Conservation (phyloP, 768 basidiomycete species). For the Holtermannia corniformis region DNA sequence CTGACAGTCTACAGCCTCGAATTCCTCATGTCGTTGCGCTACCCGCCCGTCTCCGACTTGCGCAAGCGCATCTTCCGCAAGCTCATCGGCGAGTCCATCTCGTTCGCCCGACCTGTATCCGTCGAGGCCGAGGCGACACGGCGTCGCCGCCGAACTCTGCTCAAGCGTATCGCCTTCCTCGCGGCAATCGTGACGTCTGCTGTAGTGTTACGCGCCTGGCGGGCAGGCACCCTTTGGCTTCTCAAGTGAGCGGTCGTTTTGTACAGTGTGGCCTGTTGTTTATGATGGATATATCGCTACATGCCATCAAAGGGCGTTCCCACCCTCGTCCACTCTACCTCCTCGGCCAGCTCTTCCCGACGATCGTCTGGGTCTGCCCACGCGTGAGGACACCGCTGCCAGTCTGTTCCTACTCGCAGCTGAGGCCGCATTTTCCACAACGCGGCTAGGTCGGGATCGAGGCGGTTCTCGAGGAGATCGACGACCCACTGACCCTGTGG, state of each 20-base stretch:
- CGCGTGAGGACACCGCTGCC: background rate
- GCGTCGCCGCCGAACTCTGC: background rate
- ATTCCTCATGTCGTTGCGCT: slow-evolving; percentile 30
- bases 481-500: background rate
- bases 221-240: too few relatives aligned
- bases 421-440: background rate
- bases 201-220: background rate
- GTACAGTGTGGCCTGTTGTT: too few relatives aligned
- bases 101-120: slow-evolving; percentile 12
- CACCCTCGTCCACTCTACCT: background rate
- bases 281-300: too few relatives aligned
- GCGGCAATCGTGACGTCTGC: background rate
- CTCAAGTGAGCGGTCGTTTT: too few relatives aligned
- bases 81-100: slow-evolving; percentile 4
- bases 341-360: background rate
- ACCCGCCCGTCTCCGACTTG: slow-evolving; percentile 22
- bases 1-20: slow-evolving; percentile 22
- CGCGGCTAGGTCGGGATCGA: background rate
- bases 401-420: background rate
- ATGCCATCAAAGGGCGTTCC: background rate
- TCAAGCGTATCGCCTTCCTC: background rate
- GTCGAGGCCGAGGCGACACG: slow-evolving; percentile 14
- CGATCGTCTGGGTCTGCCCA: background rate
- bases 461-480: background rate
- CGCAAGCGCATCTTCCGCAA: slow-evolving; percentile 7